phyloP scores from a whole-genome alignment of 1,284 basidiomycete genomes.

The Puccinia triticina region DNA sequence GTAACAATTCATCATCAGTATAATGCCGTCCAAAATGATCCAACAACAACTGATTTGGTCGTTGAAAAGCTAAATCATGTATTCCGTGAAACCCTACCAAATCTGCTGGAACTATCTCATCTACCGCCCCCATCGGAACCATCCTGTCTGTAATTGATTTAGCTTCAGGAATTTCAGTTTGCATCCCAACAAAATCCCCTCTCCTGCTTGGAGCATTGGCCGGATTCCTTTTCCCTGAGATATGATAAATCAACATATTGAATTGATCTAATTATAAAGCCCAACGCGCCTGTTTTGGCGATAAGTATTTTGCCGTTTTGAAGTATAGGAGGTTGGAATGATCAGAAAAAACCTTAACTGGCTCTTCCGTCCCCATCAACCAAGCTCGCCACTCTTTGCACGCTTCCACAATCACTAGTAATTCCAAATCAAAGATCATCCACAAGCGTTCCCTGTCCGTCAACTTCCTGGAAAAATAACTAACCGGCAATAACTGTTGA shows the following conservation, averaged over 20 bases:
- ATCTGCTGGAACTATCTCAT: too few relatives aligned
- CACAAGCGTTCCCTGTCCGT: slow-evolving; percentile 41
- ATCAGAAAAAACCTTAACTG: too few relatives aligned
- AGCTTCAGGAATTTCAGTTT: not conserved
- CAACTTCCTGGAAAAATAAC: slow-evolving; percentile 19
- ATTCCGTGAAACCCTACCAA: too few relatives aligned
- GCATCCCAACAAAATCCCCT: not conserved
- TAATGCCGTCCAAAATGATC: too few relatives aligned
- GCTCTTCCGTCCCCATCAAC: too few relatives aligned
- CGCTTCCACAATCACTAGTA: too few relatives aligned
- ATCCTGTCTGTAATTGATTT: not conserved
- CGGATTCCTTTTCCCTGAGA: slow-evolving; percentile 7
- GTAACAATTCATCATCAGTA: not conserved
- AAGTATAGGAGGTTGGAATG: too few relatives aligned
- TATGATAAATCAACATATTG: not conserved
- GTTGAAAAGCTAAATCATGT: too few relatives aligned
- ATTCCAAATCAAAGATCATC: too few relatives aligned
- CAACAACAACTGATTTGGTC: too few relatives aligned
- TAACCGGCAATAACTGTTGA: not conserved
- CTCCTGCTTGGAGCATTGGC: not conserved
- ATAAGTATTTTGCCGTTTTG: not conserved
- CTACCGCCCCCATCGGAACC: too few relatives aligned
- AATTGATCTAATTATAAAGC: not conserved
- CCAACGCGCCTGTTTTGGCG: not conserved
- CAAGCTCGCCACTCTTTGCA: too few relatives aligned